Evolutionary conservation across 2,329 filamentous ascomycete species (phyloP), one percentile per base, ranked within the genome.

Genomic region (Mariannaea elegans): DNA sequence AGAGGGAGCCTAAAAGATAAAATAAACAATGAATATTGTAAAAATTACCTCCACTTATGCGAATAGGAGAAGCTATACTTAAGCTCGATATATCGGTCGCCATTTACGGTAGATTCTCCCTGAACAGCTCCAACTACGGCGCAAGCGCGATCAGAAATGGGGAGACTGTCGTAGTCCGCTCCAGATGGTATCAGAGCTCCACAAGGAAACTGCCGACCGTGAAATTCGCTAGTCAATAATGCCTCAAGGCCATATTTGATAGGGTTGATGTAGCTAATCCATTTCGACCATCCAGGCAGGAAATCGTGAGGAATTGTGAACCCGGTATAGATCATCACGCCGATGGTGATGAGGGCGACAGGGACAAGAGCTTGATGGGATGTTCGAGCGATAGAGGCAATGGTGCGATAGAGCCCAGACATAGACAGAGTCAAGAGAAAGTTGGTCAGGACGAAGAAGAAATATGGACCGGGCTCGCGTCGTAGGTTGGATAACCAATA

Each of bases 151-250:
- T 29, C 24, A 10, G 38, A 12, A 2, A 16, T 9, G 7, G 48
- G 32, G n/a, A 62, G 16, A 14, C 3, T 16, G 2, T 46, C 24
- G 19, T 52, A 58, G 8, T 19, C 42, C 2, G 19, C 27, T 12
- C 50, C 54, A 24, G 14, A 16, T 10, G 55, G 48, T 7, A 54
- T 18, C 2, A 41, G n/a, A 1, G 5, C 5, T 2, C 19, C 34
- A 29, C 56, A 59, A 10, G 24, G 23, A 23, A 59, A 59, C 14
- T 54, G 14, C 9, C 67, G 63, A 21, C 54, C 59, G 23, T 62
- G 47, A 41, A 91, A 91, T 10, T 91, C 89, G 70, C 90, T 90
- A 61, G 84, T 76, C 83, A 88, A 85, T 32, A 90, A 76, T 2
- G 81, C 77, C 66, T 90, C 87, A 68, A 90, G 91, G 1, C 80